phyloP scores from a whole-genome alignment of 208 protist species.

The Trypanosoma melophagium region DNA sequence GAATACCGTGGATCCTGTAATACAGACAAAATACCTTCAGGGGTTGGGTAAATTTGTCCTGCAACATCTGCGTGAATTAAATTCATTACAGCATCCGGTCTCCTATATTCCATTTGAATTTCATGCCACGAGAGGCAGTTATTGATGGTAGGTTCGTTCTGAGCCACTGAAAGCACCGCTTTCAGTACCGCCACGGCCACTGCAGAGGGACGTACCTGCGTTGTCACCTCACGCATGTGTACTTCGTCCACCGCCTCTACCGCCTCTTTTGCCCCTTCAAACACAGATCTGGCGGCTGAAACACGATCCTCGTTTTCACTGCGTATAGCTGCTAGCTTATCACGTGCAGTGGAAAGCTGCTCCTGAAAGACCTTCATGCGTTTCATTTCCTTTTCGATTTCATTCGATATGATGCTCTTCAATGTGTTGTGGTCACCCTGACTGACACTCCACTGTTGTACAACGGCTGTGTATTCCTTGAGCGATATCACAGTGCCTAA shows the following conservation, averaged over 20 bases:
- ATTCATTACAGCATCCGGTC: constrained; percentile 30
- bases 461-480: constrained; percentile 34
- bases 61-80: constrained; percentile 51
- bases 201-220: constrained; percentile 46
- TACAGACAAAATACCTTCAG: constrained; percentile 29
- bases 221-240: constrained; percentile 49
- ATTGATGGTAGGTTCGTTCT: constrained; percentile 54
- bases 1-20: constrained; percentile 43
- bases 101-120: constrained; percentile 62
- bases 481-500: constrained; percentile 53
- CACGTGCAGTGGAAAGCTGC: constrained; percentile 42
- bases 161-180: constrained; percentile 45
- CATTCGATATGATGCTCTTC: constrained; percentile 48
- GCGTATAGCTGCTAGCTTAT: constrained; percentile 53
- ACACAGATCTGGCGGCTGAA: constrained; percentile 33
- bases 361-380: constrained; percentile 54
- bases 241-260: constrained; percentile 51
- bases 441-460: constrained; percentile 63
- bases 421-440: constrained; percentile 44
- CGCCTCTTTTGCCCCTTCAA: constrained; percentile 35
- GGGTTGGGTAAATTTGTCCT: constrained; percentile 39
- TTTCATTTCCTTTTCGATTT: constrained; percentile 48
- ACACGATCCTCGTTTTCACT: constrained; percentile 69
- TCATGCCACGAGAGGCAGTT: constrained; percentile 65
- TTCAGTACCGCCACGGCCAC: constrained; percentile 65